These are phyloP conservation scores for Diplodia corticola DNA, from an alignment of 2,329 filamentous ascomycete species.

Conservation along the genomic window DNA sequence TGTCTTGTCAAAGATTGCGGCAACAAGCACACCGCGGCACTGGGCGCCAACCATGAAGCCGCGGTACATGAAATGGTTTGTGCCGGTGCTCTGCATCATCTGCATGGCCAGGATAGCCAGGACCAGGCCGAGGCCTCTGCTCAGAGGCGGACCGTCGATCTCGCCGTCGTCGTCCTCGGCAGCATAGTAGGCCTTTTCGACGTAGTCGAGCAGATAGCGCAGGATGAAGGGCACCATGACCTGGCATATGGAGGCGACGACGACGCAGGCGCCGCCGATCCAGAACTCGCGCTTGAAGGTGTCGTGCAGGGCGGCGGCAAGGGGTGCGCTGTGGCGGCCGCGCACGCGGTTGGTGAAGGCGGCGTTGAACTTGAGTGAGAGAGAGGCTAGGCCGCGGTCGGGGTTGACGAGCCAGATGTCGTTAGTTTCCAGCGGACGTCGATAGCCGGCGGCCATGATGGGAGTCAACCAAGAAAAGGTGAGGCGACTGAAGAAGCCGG, in stretches of 20 bases:
- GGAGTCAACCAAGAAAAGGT: conserved; percentile 90
- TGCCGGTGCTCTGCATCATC: conserved; percentile 73
- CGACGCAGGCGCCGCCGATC: conserved; percentile 75
- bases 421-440: conserved; percentile 75
- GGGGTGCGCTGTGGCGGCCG: conserved; percentile 68
- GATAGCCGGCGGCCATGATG: conserved; percentile 78
- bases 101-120: conserved; percentile 86
- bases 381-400: conserved; percentile 66
- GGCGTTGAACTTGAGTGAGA: conserved; percentile 65
- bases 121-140: conserved; percentile 76
- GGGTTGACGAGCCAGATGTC: conserved; percentile 93
- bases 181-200: conserved; percentile 72
- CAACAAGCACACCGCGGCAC: conserved; percentile 75
- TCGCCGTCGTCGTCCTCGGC: conserved; percentile 29
- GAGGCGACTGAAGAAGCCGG: conserved; percentile 71
- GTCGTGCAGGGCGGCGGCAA: conserved; percentile 81
- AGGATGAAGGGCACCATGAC: conserved; percentile 83
- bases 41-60: conserved; percentile 92
- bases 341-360: conserved; percentile 68
- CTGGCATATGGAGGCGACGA: conserved; percentile 69
- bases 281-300: conserved; percentile 84
- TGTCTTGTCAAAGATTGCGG: conserved; percentile 86
- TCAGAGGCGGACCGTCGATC: conserved; percentile 60
- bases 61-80: conserved; percentile 88
- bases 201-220: conserved; percentile 83